These are phyloP conservation scores for Immersiporthe knoxdaviesiana DNA, from an alignment of 2,329 filamentous ascomycete genomes.

Conservation along the genomic window DNA sequence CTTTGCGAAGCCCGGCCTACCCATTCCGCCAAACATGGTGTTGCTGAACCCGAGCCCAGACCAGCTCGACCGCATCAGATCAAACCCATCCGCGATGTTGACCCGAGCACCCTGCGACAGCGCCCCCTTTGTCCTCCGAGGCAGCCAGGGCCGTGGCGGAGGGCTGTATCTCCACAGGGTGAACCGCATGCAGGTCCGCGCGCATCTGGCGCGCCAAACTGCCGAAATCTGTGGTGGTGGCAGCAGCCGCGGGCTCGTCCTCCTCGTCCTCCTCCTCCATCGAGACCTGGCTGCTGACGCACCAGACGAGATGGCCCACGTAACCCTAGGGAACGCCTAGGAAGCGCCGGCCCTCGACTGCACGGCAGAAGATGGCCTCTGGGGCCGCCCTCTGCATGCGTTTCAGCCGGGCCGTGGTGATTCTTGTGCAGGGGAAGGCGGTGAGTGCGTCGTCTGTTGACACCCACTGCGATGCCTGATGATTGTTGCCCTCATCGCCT, in stretches of 20 bases:
- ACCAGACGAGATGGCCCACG: constrained; percentile 20
- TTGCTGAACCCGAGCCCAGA: constrained; percentile 13
- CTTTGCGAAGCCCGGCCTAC: constrained; percentile 18
- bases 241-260: not conserved
- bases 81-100: constrained; percentile 12
- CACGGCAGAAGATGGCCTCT: constrained; percentile 19
- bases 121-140: constrained; percentile 18
- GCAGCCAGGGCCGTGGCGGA: constrained; percentile 23
- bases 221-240: constrained; percentile 6
- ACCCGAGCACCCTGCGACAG: constrained; percentile 18
- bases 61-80: constrained; percentile 24
- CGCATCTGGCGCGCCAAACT: constrained; percentile 18
- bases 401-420: constrained; percentile 21
- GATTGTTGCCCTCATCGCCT: not conserved
- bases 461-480: constrained; percentile 8
- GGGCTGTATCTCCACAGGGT: constrained; percentile 18
- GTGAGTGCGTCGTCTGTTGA: constrained; percentile 26
- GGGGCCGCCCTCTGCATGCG: constrained; percentile 10
- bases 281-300: constrained; percentile 7
- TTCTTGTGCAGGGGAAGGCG: constrained; percentile 19
- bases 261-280: no score
- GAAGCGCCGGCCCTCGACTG: constrained; percentile 19
- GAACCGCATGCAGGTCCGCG: constrained; percentile 8
- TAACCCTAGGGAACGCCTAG: constrained; percentile 19
- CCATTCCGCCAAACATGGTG: constrained; percentile 19